These are phyloP conservation scores for Colletotrichum aenigma DNA, from an alignment of 2,329 filamentous ascomycete genomes.

Conservation along the genomic window DNA sequence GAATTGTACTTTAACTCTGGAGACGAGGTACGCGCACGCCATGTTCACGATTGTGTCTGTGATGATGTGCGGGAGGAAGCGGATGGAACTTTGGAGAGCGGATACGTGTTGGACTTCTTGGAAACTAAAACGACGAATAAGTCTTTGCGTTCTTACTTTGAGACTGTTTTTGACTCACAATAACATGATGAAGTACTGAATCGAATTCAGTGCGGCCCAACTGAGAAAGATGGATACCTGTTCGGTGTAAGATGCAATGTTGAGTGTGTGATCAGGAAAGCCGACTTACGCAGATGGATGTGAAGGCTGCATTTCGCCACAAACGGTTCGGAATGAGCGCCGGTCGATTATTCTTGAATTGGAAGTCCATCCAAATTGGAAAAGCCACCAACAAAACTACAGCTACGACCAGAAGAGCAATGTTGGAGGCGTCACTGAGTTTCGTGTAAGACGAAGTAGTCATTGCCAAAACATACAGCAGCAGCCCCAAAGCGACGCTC, in stretches of 20 bases:
- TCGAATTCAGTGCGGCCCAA: slow-evolving; percentile 49
- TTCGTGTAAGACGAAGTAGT: slow-evolving; percentile 40
- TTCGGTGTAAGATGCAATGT: not conserved
- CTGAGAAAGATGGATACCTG: slow-evolving; percentile 48
- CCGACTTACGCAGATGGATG: slow-evolving; percentile 47
- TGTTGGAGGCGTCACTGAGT: slow-evolving; percentile 44
- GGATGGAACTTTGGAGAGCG: slow-evolving; percentile 49
- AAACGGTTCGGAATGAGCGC: slow-evolving; percentile 65
- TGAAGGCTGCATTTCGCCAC: slow-evolving; percentile 61
- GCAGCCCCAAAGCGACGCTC: slow-evolving; percentile 48
- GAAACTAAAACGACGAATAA: slow-evolving; percentile 38
- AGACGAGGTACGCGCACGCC: slow-evolving; percentile 44
- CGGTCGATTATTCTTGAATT: slow-evolving; percentile 48
- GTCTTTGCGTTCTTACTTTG: not conserved
- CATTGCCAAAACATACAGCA: slow-evolving; percentile 56
- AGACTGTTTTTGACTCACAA: slow-evolving; percentile 38
- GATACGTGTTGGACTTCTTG: slow-evolving; percentile 51
- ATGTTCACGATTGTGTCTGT: slow-evolving; percentile 47
- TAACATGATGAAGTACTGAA: slow-evolving; percentile 52
- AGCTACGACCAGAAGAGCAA: slow-evolving; percentile 47
- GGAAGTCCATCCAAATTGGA: slow-evolving; percentile 57
- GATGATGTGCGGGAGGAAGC: slow-evolving; percentile 51
- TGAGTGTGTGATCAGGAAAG: not conserved
- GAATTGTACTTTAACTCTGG: slow-evolving; percentile 38
- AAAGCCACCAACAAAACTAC: slow-evolving; percentile 52